phyloP scores from a whole-genome alignment of 345 rosid species.

The Populus tremula region DNA sequence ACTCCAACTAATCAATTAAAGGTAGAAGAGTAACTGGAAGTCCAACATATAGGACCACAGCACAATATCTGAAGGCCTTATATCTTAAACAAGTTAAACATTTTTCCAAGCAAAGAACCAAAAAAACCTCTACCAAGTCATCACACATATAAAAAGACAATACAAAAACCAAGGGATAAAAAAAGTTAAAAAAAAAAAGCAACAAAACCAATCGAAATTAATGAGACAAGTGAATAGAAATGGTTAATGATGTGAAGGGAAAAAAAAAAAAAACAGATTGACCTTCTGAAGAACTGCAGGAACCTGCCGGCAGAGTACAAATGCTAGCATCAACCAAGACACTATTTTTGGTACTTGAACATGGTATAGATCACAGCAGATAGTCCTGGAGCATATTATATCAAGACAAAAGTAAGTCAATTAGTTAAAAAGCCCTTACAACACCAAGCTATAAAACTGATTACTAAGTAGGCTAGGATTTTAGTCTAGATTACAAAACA shows the following conservation, averaged over 20 bases:
- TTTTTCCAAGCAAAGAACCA: background rate
- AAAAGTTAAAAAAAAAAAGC: too few species aligned
- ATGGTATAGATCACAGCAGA: slow-evolving; percentile 57
- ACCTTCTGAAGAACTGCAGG: slow-evolving; percentile 81
- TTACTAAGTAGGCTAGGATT: background rate
- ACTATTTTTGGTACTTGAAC: slow-evolving; percentile 49
- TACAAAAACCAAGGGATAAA: background rate
- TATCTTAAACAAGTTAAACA: background rate
- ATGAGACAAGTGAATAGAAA: background rate
- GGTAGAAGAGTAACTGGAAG: background rate
- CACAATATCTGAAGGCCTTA: background rate
- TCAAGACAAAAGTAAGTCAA: slow-evolving; percentile 16
- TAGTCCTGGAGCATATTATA: slow-evolving; percentile 44
- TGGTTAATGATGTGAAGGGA: background rate
- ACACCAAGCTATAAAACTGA: too few species aligned
- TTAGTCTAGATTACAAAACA: background rate
- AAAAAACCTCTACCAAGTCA: background rate
- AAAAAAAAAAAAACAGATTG: slow-evolving; percentile 11
- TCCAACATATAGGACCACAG: background rate
- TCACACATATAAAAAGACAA: background rate
- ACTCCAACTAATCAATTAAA: background rate
- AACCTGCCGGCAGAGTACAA: slow-evolving; percentile 73
- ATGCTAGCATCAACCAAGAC: slow-evolving; percentile 74
- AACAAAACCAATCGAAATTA: background rate
- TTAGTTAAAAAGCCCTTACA: background rate